Evolutionary conservation across 352 stramenopile species (phyloP), one percentile per base, ranked within the genome.

Genomic region (Phytophthora pisi): DNA sequence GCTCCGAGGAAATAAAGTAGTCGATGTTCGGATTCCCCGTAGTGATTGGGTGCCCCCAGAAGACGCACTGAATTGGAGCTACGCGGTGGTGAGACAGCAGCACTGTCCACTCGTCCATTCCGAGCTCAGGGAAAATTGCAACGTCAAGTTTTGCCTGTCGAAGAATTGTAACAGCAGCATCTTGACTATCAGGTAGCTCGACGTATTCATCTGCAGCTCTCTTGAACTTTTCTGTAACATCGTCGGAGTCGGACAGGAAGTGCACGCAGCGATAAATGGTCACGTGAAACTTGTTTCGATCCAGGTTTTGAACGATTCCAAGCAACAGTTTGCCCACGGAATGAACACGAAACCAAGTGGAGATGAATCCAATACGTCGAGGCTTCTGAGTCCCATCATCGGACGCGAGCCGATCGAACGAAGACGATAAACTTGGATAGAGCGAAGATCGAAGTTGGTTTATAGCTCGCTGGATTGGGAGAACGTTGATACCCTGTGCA

Each of bases 21-120:
- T 97, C 91, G 38, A 97, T 92, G 2, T 74, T 58, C 2, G 77
- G 68, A 57, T 89, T 82, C 9, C 79, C 88, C 0, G 82, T 92
- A 13, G 89, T 96, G 55, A 91, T 83, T 15, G 89, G 89, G 53
- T 97, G 89, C 24, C 91, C 91, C 91, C 91, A 97, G 54, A 96
- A 96, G 4, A 91, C 76, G 45, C 86, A 84, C 56, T 94, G 86
- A 1, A 96, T 73, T 0, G 73, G 76, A 13, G 90, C 89, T 5
- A 97, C 43, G 6, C 91, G 82, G 31, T 87, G 77, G 65, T 93
- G 89, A 1, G 88, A 78, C 5, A 90, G 75, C 36, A 87, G 68
- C 15, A 95, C 81, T 10, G 81, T 89, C 73, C 86, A 88, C 36
- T 74, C 66, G 34, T 96, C 85, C 83, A 97, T 95, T 2, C 89